Evolutionary conservation across 768 basidiomycete species (phyloP), one percentile per base, ranked within the genome.

Genomic region (Boletus pseudo-olivaceus): DNA sequence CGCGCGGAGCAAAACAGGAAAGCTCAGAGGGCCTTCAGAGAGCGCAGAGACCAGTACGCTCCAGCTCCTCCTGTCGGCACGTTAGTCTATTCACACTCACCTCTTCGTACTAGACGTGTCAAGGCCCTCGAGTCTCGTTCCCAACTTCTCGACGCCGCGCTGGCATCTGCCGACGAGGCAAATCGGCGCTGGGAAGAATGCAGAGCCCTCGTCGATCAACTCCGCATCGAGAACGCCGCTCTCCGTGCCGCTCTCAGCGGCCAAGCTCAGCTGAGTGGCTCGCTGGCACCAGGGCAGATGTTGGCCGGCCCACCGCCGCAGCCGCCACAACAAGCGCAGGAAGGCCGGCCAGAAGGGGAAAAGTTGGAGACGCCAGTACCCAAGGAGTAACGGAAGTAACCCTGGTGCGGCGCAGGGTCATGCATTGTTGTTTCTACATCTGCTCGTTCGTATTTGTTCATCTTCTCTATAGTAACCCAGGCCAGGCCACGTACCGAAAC

Each of bases 1-100:
- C 82, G 93, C 10, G 93, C 93, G 40, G 93, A 95, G 64, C 93
- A 97, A 75, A 97, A 97, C 70, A 80, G 93, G 62, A 94, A 93
- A 70, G 93, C 93, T 0, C 93, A 97, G 73, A 80, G 93, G 39
- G 93, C 92, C 2, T 97, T 95, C 71, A 76, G 93, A 56, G 90
- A 94, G 68, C 83, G 93, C 30, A 77, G 93, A 63, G 93, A 97
- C 73, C 86, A 89, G 91, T 93, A 47, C 72, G 88, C 52, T 5
- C 53, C 30, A 33, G n/a, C 4, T 17, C 11, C 51, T 56, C 32
- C 32, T 44, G 32, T 46, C 44, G 8, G 53, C 1, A 27, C 44
- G 49, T 51, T 27, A 49, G 23, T 33, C 19, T 4, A 11, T 8
- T 35, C 35, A 8, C 33, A 53, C 58, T 55, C 47, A 67, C 65